Evolutionary conservation across 2,329 filamentous ascomycete genomes (phyloP).

Genomic region (Chaetoscypha palmicola): DNA sequence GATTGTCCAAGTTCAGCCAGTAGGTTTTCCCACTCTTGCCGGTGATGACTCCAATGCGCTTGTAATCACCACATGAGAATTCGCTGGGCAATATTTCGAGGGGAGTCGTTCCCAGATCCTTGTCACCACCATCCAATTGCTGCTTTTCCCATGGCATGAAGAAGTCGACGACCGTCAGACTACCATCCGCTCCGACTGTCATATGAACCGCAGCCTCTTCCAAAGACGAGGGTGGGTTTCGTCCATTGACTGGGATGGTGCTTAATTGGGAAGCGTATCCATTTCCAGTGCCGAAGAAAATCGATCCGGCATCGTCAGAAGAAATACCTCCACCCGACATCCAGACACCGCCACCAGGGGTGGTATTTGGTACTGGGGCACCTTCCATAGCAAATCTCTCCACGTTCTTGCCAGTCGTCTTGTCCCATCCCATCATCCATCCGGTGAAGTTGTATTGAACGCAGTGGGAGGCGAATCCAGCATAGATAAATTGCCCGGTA

Average conservation of each 20-base stretch:
- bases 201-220: conserved; percentile 45
- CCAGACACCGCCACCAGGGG: conserved; percentile 40
- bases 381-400: conserved; percentile 40
- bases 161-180: conserved; percentile 39
- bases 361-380: conserved; percentile 34
- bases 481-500: conserved; percentile 40
- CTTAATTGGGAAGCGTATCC: conserved; percentile 41
- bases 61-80: conserved; percentile 38
- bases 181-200: conserved; percentile 39
- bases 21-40: conserved; percentile 46
- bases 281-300: conserved; percentile 43
- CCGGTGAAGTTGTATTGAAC: conserved; percentile 46
- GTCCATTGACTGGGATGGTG: conserved; percentile 37
- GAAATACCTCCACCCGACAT: conserved; percentile 43
- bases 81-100: conserved; percentile 37
- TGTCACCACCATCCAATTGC: conserved; percentile 42
- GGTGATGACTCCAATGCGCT: conserved; percentile 43
- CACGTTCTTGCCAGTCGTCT: conserved; percentile 37
- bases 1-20: conserved; percentile 41
- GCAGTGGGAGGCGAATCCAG: conserved; percentile 44
- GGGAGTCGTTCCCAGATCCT: conserved; percentile 41
- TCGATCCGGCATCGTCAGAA: conserved; percentile 39
- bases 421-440: conserved; percentile 42
- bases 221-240: conserved; percentile 38
- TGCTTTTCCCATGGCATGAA: conserved; percentile 45